These are phyloP conservation scores for Fraxinus baroniana DNA, from an alignment of 305 asterid genomes.

Conservation along the genomic window DNA sequence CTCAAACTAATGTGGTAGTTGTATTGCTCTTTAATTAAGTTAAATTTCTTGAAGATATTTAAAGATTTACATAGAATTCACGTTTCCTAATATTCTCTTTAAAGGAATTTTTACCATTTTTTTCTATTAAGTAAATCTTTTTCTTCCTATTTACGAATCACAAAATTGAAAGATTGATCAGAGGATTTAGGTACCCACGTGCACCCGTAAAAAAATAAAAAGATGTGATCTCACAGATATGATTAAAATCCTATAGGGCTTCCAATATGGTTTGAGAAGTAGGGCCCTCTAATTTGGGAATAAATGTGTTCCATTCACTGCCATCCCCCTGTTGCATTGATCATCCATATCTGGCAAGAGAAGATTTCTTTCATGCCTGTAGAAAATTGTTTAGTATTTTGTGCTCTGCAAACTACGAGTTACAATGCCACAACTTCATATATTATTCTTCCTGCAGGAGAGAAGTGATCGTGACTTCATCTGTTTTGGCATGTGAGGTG, in stretches of 20 bases:
- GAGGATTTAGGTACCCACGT: background rate
- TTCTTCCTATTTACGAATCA: background rate
- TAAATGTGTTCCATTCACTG: background rate
- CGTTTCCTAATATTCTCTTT: background rate
- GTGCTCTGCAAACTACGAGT: constrained; percentile 3
- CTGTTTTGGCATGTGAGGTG: constrained; percentile 82
- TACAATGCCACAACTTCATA: constrained; percentile 1
- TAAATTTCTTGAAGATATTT: background rate
- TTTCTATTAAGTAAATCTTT: background rate
- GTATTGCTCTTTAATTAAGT: background rate
- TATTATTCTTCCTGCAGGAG: constrained; percentile 58
- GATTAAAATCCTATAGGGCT: background rate
- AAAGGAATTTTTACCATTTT: background rate
- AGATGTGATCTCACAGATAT: background rate
- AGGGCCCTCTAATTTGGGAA: background rate
- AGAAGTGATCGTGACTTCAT: constrained; percentile 85
- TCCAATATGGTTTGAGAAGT: background rate
- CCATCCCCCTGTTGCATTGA: background rate
- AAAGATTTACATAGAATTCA: background rate
- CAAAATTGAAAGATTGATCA: background rate
- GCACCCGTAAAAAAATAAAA: background rate
- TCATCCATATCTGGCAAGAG: background rate
- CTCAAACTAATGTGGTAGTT: background rate
- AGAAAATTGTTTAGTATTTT: background rate
- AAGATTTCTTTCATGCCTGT: background rate